Evolutionary conservation across 2,329 filamentous ascomycete species (phyloP), one percentile per base, ranked within the genome.

Genomic region (Chaetomiaceae sp.): DNA sequence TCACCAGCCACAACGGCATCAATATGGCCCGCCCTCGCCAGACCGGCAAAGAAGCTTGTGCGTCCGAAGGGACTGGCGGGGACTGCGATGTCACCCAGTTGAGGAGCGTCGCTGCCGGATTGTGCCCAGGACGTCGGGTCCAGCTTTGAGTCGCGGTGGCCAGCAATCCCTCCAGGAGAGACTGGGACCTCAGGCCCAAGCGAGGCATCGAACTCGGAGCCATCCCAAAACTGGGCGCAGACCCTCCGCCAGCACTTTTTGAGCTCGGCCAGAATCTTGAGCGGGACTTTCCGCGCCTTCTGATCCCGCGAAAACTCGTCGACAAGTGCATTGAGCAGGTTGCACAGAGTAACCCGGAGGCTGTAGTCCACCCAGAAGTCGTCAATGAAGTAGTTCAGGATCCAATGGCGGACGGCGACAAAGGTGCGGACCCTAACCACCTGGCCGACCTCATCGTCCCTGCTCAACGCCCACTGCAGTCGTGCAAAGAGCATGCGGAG

Each of bases 171-270:
- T 36, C 91, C 91, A 4, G 91, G 89, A 0, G 79, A 69, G 45
- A 96, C 87, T 14, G 87, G 82, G 17, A 81, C 76, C 23, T 89
- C 83, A 3, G 83, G 76, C 14, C 77, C 79, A 12, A 82, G 74
- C 40, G 82, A 79, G 1, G 77, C 73, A 59, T 85, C 78, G 33
- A 85, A 85, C 43, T 89, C 82, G 0, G 83, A 75, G 0, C 80
- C 81, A 58, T 95, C 89, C 92, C 94, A 99, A 67, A 91, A 96
- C 51, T 91, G 74, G 0, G 88, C 85, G 67, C 91, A 97, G 19
- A 94, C 89, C 47, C 91, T 82, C 68, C 91, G 85, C 94, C 94
- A 99, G 67, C 94, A 97, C 68, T 96, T 95, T 70, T 99, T 99
- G 58, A 99, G 75, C 70, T 99, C 94, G 27, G 87, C 84, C 33